Conservation (phyloP, 495 filamentous ascomycete genomes). For the Chaetomium tenue region DNA sequence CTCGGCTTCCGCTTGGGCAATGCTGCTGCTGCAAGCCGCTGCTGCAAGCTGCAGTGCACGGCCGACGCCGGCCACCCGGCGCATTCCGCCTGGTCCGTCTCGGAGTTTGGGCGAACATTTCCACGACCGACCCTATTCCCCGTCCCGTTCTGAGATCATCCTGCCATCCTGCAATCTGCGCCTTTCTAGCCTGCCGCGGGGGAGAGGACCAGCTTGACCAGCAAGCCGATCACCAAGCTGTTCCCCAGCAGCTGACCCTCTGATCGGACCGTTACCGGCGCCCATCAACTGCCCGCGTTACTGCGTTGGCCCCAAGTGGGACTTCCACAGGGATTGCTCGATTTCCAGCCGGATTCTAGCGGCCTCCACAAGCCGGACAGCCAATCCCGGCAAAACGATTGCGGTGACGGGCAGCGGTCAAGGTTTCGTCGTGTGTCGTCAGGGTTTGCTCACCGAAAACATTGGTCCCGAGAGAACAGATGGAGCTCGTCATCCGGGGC, state of each 20-base stretch:
- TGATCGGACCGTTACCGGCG: constrained; percentile 36
- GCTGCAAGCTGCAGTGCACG: neutral
- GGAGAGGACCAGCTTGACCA: neutral
- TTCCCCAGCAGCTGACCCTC: neutral
- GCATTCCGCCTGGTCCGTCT: constrained; percentile 4
- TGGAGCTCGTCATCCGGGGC: constrained; percentile 21
- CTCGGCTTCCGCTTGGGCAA: constrained; percentile 3
- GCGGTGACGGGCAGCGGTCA: constrained; percentile 18
- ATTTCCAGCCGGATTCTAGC: constrained; percentile 19
- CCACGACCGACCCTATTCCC: no score
- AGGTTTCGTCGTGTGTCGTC: constrained; percentile 22
- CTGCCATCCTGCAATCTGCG: neutral
- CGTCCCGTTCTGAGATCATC: no score
- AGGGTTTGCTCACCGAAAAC: constrained; percentile 20
- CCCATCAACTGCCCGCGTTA: no score
- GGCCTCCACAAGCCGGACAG: constrained; percentile 22
- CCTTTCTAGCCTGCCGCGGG: neutral
- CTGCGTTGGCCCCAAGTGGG: constrained; percentile 19
- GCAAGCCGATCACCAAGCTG: neutral
- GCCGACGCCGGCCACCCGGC: constrained; percentile 8
- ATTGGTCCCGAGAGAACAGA: constrained; percentile 8
- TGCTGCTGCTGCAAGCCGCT: neutral
- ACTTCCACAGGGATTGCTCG: constrained; percentile 10
- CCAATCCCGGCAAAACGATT: constrained; percentile 21
- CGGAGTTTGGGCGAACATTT: neutral